Base-by-base conservation (phyloP, 2,329 filamentous ascomycete species). In the Cryphonectria carpinicola region DNA sequence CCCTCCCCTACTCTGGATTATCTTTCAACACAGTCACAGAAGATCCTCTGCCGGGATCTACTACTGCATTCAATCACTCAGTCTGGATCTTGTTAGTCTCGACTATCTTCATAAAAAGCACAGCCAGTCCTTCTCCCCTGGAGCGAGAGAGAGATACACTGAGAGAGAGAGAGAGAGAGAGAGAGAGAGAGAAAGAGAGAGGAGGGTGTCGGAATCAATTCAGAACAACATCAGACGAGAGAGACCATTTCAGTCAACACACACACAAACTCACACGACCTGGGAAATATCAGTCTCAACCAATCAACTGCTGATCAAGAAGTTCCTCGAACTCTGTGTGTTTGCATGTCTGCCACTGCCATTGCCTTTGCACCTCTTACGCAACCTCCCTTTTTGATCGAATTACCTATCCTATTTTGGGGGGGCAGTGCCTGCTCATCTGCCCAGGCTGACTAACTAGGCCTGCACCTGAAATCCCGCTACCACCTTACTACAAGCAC, bases 301-400 rank as follows among this genome's bases (percentile, higher is more conserved):
- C 69, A 69, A 72, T 66, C 69, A 54, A 54, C 63, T 68, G 46
- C 66, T 32, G 66, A 46, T 66, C 71, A 65, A 71, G 63, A 65
- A 71, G 63, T 72, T 66, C 54, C 66, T 61, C 68, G 37, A 17
- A n/a, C 25, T 41, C 37, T 35, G 17, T 39, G n/a, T 35, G n/a
- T 35, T 7, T 35, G n/a, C 60, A 32, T 13, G 7, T 43, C 39
- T 43, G 61, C 37, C 35, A 28, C 41, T 43, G 22, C 25, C 22
- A 7, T 14, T 37, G 10, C 17, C 60, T 41, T 25, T 43, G 4
- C n/a, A 17, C 43, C 39, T 28, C 61, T 32, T 39, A 46, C 39
- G 61, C 61, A 25, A 64, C 39, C n/a, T 32, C 60, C 22, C 46
- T 49, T 4, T 11, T 49, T 39, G 28, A 41, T 41, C 60, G 37